A percentile compares a stretch with the other conserved stretches of the same genome.
Evolutionary conservation across 768 basidiomycete genomes (phyloP).

Genomic region (Sporobolomyces pararoseus): DNA sequence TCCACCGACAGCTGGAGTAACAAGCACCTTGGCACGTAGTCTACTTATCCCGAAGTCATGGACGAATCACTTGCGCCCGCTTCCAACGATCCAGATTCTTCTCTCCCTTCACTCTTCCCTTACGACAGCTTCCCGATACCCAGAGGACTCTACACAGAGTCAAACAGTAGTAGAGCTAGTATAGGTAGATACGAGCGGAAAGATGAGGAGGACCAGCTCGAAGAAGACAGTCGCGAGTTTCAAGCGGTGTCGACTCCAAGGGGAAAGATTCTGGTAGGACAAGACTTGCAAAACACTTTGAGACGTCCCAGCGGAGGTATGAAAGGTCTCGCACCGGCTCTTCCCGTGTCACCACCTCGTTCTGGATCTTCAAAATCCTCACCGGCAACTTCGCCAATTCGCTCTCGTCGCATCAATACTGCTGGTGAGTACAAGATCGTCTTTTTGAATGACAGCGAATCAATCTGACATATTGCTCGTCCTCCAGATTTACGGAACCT

Average conservation of each 20-base stretch:
- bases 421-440: neutral
- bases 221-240: no score
- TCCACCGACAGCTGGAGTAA: no score
- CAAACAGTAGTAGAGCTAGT: neutral
- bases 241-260: neutral
- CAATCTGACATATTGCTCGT: neutral
- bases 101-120: conserved; percentile 6
- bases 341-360: conserved; percentile 3
- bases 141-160: neutral
- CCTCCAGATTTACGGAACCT: neutral
- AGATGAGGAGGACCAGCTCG: no score
- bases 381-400: neutral
- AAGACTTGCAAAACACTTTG: neutral
- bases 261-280: neutral
- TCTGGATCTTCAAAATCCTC: neutral
- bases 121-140: conserved; percentile 20
- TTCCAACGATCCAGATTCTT: conserved; percentile 1
- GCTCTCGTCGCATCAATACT: neutral
- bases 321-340: neutral
- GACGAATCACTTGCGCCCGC: neutral
- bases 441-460: neutral
- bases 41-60: neutral
- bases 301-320: neutral
- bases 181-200: neutral
- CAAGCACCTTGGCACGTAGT: no score